A percentile compares a stretch with the other conserved stretches of the same genome.
Conservation (phyloP, 768 basidiomycete species). For the Thelephora ganbajun region DNA sequence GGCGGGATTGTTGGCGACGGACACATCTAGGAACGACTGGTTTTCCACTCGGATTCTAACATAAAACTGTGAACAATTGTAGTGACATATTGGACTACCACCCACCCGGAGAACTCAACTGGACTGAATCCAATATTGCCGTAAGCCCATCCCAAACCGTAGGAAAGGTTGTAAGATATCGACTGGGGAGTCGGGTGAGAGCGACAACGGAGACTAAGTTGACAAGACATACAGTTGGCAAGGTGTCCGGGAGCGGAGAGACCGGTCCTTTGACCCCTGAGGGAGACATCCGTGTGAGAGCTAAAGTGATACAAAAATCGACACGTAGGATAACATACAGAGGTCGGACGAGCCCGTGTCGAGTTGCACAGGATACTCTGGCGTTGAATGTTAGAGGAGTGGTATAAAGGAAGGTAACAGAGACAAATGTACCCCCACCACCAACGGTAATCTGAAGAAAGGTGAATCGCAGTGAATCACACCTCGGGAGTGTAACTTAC, state of each 20-base stretch:
- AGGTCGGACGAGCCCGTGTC: slow-evolving; percentile 82
- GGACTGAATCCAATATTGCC: slow-evolving; percentile 50
- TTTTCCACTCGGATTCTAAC: slow-evolving; percentile 44
- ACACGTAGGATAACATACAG: slow-evolving; percentile 25
- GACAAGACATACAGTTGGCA: slow-evolving; percentile 9
- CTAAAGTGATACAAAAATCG: neutral
- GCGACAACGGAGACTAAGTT: neutral
- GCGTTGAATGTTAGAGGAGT: slow-evolving; percentile 3
- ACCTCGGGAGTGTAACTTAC: slow-evolving; percentile 26
- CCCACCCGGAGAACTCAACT: slow-evolving; percentile 59
- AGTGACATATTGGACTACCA: slow-evolving; percentile 2
- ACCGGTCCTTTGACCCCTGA: slow-evolving; percentile 21
- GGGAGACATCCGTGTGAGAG: slow-evolving; percentile 11
- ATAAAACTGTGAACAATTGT: neutral
- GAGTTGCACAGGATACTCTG: slow-evolving; percentile 63
- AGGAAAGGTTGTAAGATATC: slow-evolving; percentile 52
- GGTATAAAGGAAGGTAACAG: neutral
- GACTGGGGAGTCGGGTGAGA: slow-evolving; percentile 17
- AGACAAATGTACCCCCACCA: slow-evolving; percentile 32
- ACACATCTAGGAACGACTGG: slow-evolving; percentile 62
- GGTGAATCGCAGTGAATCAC: slow-evolving; percentile 3
- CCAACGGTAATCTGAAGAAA: slow-evolving; percentile 47
- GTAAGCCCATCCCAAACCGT: slow-evolving; percentile 68
- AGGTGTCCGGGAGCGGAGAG: slow-evolving; percentile 10
- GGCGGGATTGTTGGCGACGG: slow-evolving; percentile 55